Conservation (phyloP, 352 stramenopile species). For the Phytophthora parvispora region DNA sequence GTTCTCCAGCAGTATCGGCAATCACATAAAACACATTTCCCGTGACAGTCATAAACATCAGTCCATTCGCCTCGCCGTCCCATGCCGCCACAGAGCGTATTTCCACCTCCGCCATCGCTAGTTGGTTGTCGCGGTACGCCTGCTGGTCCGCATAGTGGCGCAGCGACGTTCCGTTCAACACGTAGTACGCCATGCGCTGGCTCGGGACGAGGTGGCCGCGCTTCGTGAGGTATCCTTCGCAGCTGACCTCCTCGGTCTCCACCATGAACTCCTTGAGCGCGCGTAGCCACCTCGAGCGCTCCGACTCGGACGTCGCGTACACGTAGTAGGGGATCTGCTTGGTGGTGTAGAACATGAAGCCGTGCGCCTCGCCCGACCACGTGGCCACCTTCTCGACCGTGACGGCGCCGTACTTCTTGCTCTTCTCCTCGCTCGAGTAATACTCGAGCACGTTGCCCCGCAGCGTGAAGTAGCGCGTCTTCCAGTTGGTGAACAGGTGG, state of each 20-base stretch:
- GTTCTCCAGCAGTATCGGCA: constrained; percentile 75
- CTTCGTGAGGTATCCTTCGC: constrained; percentile 89
- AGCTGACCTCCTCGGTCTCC: constrained; percentile 87
- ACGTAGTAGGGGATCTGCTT: constrained; percentile 94
- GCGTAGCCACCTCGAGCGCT: constrained; percentile 84
- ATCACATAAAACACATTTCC: constrained; percentile 89
- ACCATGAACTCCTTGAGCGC: constrained; percentile 89
- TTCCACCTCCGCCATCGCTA: constrained; percentile 88
- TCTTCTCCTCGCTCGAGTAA: constrained; percentile 87
- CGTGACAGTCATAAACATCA: constrained; percentile 91
- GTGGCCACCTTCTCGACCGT: constrained; percentile 88
- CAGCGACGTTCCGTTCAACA: constrained; percentile 84
- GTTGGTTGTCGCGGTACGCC: constrained; percentile 89
- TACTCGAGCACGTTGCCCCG: constrained; percentile 88
- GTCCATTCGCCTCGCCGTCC: constrained; percentile 83
- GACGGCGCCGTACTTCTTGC: constrained; percentile 88
- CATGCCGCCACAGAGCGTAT: constrained; percentile 79
- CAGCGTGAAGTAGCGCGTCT: constrained; percentile 91
- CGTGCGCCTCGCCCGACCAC: constrained; percentile 87
- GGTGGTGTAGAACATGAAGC: constrained; percentile 93
- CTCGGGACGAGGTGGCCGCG: constrained; percentile 89
- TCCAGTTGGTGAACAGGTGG: constrained; percentile 93
- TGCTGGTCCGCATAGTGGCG: constrained; percentile 87
- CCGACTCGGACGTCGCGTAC: constrained; percentile 83
- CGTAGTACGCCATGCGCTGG: constrained; percentile 89